Percentiles rank a stretch among this genome's conserved stretches.
phyloP scores from a whole-genome alignment of 1,139 yeast species.

The Geotrichum candidum region DNA sequence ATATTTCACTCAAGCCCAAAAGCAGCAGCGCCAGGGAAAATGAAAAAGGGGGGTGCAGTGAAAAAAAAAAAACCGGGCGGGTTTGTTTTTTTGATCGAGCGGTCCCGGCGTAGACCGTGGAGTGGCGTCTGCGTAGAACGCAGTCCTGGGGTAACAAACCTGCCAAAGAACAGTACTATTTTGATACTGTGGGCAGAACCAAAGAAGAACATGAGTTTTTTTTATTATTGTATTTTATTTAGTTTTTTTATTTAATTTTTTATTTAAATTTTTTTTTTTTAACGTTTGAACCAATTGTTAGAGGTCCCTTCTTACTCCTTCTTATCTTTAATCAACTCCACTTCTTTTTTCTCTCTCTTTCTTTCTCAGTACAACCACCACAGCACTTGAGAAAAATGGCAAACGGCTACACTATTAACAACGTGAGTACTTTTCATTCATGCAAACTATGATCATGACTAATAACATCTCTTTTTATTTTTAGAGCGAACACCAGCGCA shows the following conservation, averaged over 20 bases:
- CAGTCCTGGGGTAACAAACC: slow-evolving; percentile 4
- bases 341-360: neutral
- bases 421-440: neutral
- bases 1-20: neutral
- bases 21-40: neutral
- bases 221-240: neutral
- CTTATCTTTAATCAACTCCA: neutral
- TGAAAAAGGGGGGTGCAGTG: neutral
- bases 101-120: neutral
- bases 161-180: too few relatives aligned
- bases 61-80: neutral
- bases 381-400: slow-evolving; percentile 2
- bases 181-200: too few relatives aligned
- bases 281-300: neutral
- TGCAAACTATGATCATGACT: neutral
- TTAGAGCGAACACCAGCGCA: slow-evolving; percentile 31
- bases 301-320: neutral
- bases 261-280: neutral
- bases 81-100: neutral
- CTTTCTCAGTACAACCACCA: neutral
- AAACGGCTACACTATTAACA: slow-evolving; percentile 7
- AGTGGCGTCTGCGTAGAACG: neutral
- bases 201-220: neutral
- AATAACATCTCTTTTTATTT: neutral
- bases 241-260: too few relatives aligned